Evolutionary conservation across 495 filamentous ascomycete genomes (phyloP), one percentile per base, ranked within the genome.

Genomic region (Lichenothelia convexa): DNA sequence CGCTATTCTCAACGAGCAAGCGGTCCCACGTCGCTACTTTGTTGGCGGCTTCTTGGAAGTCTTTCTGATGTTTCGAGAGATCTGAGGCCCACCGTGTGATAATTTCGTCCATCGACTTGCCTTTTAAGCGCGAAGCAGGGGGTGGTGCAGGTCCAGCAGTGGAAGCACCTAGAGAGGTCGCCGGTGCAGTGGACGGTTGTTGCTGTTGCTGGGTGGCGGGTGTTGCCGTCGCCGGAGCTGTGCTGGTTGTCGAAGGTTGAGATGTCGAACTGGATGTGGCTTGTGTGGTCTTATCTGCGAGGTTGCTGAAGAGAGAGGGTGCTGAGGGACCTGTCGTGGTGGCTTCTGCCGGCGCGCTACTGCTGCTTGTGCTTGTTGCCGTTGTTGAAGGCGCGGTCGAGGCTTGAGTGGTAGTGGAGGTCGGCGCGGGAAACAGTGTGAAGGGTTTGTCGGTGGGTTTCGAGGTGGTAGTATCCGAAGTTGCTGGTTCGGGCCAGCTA

Each of bases 81-180:
- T 95, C 89, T 0, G 81, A 78, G 0, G 89, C 89, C 91, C 91
- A 99, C 13, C 82, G 72, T n/a, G 80, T 93, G 48, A 99, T 84
- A 45, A 99, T 95, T 54, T 99, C 91, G 49, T 95, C 89, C 87
- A 99, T 95, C 1, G 87, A 91, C 61, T 92, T 95, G 53, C 93
- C 92, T 62, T 91, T 93, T 16, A 99, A 62, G 9, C 89, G 81
- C 1, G 87, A 87, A 46, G 82, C 70, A 16, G 76, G 68, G 12
- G 70, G 61, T n/a, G 85, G 81, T 2, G 71, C 52, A 5, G 82
- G 84, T 0, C 84, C 85, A 27, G 69, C 58, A 16, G 80, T 87
- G 0, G 83, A 87, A n/a, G 70, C 67, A 9, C 50, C 48, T 3
- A 53, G 46, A 11, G 51, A 30, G 1, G 45, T 18, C 1, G 45